phyloP scores from a whole-genome alignment of 1,284 basidiomycete genomes.

The Macrocybe sp. region DNA sequence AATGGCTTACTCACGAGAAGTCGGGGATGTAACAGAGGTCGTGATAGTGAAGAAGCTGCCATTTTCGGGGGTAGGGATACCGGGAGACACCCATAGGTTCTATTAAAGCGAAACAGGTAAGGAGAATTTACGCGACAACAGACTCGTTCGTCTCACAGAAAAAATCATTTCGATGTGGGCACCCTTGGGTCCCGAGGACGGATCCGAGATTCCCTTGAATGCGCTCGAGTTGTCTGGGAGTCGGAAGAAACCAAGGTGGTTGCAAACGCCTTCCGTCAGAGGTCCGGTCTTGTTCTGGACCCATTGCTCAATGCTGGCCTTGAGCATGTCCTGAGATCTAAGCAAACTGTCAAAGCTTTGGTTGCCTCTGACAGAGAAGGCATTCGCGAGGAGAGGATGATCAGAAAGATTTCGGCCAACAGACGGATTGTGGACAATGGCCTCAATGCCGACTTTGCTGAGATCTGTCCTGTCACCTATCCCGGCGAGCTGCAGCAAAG shows the following conservation, averaged over 20 bases:
- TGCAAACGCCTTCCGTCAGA: slow-evolving; percentile 10
- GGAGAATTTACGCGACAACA: not conserved
- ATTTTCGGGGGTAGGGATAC: slow-evolving; percentile 1
- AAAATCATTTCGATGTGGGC: slow-evolving; percentile 1
- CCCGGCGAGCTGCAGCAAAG: slow-evolving; percentile 40
- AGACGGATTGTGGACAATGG: slow-evolving; percentile 18
- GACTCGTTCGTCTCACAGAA: slow-evolving; percentile 4
- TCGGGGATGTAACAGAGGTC: slow-evolving; percentile 20
- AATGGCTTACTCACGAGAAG: slow-evolving; percentile 17
- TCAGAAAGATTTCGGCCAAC: slow-evolving; percentile 33
- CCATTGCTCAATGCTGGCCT: slow-evolving; percentile 17
- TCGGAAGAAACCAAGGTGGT: slow-evolving; percentile 17
- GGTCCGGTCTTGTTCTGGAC: slow-evolving; percentile 15
- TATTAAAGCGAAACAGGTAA: not conserved
- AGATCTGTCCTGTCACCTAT: slow-evolving; percentile 29
- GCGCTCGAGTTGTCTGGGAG: slow-evolving; percentile 16
- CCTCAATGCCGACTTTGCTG: slow-evolving; percentile 18
- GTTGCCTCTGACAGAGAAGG: slow-evolving; percentile 18
- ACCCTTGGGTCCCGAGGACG: slow-evolving; percentile 19
- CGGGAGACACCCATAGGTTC: slow-evolving; percentile 7
- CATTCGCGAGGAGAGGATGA: slow-evolving; percentile 20
- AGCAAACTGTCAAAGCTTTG: slow-evolving; percentile 19
- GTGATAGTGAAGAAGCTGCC: slow-evolving; percentile 22
- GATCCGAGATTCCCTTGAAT: slow-evolving; percentile 17
- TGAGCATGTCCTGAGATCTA: slow-evolving; percentile 15